Conservation (phyloP, 768 basidiomycete genomes). For the Lepiota brunneoincarnata region DNA sequence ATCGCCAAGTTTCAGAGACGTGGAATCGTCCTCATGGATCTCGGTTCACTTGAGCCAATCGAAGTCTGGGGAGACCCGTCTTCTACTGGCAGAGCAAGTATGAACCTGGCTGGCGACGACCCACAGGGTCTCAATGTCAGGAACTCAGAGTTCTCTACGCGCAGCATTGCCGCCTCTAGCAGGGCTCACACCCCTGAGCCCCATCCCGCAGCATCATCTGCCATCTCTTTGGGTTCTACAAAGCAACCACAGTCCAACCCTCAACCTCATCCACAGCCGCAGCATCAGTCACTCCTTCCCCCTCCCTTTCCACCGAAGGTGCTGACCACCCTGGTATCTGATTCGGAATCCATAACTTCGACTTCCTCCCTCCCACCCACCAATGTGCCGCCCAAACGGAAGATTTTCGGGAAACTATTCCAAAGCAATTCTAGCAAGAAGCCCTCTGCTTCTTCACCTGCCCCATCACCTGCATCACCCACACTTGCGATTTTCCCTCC, state of each 20-base stretch:
- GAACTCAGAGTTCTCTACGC: constrained; percentile 1
- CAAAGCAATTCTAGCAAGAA: constrained; percentile 30
- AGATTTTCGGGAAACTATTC: constrained; percentile 73
- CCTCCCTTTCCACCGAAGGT: neutral
- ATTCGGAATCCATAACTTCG: constrained; percentile 14
- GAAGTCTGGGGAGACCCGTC: constrained; percentile 57
- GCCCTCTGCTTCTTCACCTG: constrained; percentile 9
- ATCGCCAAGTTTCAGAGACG: constrained; percentile 74
- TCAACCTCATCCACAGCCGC: constrained; percentile 14
- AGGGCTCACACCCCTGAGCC: constrained; percentile 5
- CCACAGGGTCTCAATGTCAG: neutral
- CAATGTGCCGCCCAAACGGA: constrained; percentile 41
- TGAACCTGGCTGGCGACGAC: constrained; percentile 4
- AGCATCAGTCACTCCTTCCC: constrained; percentile 8
- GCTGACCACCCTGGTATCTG: neutral
- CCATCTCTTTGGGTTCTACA: constrained; percentile 21
- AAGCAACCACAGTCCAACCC: neutral
- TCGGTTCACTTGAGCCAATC: constrained; percentile 77
- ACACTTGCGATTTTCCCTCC: neutral
- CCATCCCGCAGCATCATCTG: constrained; percentile 21
- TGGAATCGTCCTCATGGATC: constrained; percentile 73
- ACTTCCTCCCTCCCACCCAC: constrained; percentile 19
- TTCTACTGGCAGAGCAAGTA: neutral
- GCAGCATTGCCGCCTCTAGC: constrained; percentile 2
- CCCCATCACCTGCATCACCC: neutral